Evolutionary conservation across 352 stramenopile genomes (phyloP).

Genomic region (Phytopythium cucurbitacearum): DNA sequence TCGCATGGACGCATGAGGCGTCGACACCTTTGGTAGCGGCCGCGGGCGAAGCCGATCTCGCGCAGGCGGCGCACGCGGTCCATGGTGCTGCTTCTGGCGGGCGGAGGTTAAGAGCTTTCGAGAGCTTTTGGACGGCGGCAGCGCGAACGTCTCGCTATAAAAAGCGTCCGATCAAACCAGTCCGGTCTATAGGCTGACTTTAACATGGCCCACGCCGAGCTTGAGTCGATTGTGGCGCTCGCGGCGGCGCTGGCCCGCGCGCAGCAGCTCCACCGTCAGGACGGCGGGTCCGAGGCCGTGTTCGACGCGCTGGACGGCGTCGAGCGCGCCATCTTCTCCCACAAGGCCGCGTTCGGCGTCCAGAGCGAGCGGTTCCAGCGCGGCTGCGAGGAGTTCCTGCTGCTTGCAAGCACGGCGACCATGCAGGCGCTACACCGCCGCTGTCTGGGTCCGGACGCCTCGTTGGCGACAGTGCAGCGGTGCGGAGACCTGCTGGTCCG

Average conservation of each 20-base stretch:
- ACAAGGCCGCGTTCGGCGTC: slow-evolving; percentile 44
- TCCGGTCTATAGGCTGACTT: too few relatives aligned
- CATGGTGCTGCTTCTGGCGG: slow-evolving; percentile 7
- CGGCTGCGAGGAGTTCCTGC: slow-evolving; percentile 54
- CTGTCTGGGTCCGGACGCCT: slow-evolving; percentile 1
- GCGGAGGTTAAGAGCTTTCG: too few relatives aligned
- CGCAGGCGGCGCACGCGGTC: slow-evolving; percentile 26
- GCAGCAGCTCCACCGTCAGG: slow-evolving; percentile 12
- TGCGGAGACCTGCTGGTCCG: slow-evolving; percentile 24
- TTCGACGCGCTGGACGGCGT: slow-evolving; percentile 26
- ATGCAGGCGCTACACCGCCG: slow-evolving; percentile 41
- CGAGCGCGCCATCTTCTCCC: slow-evolving; percentile 36
- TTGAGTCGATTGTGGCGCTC: slow-evolving; percentile 37
- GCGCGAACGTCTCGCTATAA: too few relatives aligned
- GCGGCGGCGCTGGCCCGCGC: slow-evolving; percentile 32
- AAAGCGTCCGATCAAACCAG: too few relatives aligned
- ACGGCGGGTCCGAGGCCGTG: slow-evolving; percentile 7
- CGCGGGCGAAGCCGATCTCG: slow-evolving; percentile 33
- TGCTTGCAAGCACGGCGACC: slow-evolving; percentile 52
- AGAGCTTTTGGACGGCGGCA: too few relatives aligned
- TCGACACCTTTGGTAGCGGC: slow-evolving; percentile 48
- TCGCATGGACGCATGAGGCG: not conserved
- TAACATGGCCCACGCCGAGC: slow-evolving; percentile 6
- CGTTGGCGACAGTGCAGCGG: slow-evolving; percentile 8
- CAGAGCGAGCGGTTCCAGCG: slow-evolving; percentile 40